A percentile compares a stretch with the other conserved stretches of the same genome.
These are phyloP conservation scores for Bipolaris cookei DNA, from an alignment of 2,329 filamentous ascomycete species.

Conservation along the genomic window DNA sequence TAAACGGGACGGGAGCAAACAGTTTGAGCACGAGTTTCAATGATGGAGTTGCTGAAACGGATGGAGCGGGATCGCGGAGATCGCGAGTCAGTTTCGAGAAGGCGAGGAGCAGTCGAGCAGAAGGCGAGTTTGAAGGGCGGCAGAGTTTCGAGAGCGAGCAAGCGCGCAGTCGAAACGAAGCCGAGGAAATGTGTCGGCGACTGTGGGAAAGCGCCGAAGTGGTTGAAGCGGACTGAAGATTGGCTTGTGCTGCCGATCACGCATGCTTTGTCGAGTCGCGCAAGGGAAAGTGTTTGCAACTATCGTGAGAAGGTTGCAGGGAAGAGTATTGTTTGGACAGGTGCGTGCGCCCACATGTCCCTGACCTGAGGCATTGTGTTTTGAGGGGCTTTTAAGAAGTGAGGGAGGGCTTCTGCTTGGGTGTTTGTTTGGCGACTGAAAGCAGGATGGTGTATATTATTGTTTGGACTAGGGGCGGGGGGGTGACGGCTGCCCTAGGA, in stretches of 20 bases:
- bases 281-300: conserved; percentile 7
- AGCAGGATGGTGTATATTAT: neutral
- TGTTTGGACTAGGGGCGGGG: conserved; percentile 1
- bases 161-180: conserved; percentile 39
- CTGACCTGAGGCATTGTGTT: conserved; percentile 5
- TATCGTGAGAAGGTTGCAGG: conserved; percentile 2
- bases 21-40: conserved; percentile 43
- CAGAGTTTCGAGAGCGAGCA: conserved; percentile 42
- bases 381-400: neutral
- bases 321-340: conserved; percentile 8
- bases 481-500: neutral
- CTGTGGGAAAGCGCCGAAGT: conserved; percentile 50
- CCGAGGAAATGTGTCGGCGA: conserved; percentile 49
- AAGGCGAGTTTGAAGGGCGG: conserved; percentile 31
- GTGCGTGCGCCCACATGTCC: conserved; percentile 13
- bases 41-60: conserved; percentile 36
- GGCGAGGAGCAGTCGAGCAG: conserved; percentile 30
- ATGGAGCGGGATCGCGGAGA: conserved; percentile 33
- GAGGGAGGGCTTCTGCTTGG: neutral
- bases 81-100: conserved; percentile 42
- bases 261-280: conserved; percentile 7
- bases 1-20: conserved; percentile 33
- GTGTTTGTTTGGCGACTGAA: conserved; percentile 2
- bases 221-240: conserved; percentile 44
- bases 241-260: conserved; percentile 6